phyloP scores from a whole-genome alignment of 176 grass and related monocot species.

The Leersia perrieri region DNA sequence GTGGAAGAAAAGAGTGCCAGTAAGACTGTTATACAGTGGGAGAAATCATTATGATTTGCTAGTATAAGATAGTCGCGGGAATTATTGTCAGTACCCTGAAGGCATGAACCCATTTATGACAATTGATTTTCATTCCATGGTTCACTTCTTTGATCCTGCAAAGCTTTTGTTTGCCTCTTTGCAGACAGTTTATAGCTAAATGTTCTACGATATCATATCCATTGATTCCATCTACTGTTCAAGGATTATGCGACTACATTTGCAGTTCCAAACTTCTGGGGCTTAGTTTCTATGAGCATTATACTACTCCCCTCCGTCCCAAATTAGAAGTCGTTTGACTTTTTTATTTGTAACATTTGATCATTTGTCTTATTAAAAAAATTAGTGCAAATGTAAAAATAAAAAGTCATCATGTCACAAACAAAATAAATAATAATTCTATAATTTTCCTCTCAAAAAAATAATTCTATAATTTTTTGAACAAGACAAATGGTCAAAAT shows the following conservation, averaged over 20 bases:
- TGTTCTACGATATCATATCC: background rate
- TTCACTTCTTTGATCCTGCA: background rate
- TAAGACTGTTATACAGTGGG: slow-evolving; percentile 81
- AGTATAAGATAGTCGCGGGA: slow-evolving; percentile 38
- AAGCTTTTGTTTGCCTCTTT: background rate
- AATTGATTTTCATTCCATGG: background rate
- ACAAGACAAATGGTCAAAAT: too few species aligned
- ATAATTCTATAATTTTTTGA: too few species aligned
- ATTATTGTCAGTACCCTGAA: background rate
- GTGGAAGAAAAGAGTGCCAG: slow-evolving; percentile 61
- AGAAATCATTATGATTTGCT: slow-evolving; percentile 89
- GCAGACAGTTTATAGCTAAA: background rate
- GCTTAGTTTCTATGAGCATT: too few species aligned
- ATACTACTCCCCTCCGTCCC: too few species aligned
- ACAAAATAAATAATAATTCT: too few species aligned
- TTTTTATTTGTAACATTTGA: too few species aligned
- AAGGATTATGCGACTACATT: background rate
- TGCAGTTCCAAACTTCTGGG: background rate
- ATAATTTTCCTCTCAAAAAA: too few species aligned
- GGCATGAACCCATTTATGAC: background rate
- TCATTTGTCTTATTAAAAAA: too few species aligned
- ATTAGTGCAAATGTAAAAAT: too few species aligned
- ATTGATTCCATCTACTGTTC: background rate
- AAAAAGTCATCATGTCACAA: too few species aligned
- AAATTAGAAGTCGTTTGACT: too few species aligned